Percentiles rank a stretch among this genome's conserved stretches.
phyloP scores from a whole-genome alignment of 257 asterid species.

The Solanum boliviense region DNA sequence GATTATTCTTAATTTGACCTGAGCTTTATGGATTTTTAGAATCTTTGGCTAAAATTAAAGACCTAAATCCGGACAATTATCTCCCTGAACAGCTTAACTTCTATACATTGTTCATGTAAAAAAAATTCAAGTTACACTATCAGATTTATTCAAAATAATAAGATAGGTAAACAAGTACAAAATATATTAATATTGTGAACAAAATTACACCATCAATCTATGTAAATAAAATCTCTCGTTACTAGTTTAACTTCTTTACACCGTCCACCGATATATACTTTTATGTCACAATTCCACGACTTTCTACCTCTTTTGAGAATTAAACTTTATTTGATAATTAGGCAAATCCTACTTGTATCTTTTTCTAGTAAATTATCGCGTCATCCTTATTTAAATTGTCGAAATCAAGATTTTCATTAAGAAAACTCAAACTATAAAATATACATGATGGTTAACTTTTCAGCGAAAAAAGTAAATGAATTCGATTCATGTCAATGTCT shows the following conservation, averaged over 20 bases:
- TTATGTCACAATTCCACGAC: neutral
- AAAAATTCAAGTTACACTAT: neutral
- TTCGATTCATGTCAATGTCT: neutral
- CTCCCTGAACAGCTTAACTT: neutral
- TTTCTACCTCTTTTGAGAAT: neutral
- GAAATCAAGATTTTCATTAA: neutral
- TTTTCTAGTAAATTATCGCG: neutral
- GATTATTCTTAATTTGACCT: neutral
- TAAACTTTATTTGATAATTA: neutral
- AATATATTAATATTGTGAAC: neutral
- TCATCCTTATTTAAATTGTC: fast-evolving
- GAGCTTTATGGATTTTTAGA: neutral
- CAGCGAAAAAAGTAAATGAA: neutral
- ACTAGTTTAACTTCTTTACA: neutral
- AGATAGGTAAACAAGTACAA: neutral
- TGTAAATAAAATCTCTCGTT: neutral
- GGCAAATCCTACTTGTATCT: neutral
- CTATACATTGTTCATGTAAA: neutral
- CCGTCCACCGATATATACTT: neutral
- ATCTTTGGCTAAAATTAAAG: neutral
- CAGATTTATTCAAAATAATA: neutral
- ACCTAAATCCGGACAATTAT: neutral
- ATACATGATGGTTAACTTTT: neutral
- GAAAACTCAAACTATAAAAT: neutral
- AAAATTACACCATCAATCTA: neutral